These are phyloP conservation scores for Ceratocystis diversiconidia DNA, from an alignment of 2,329 filamentous ascomycete species.

Conservation along the genomic window DNA sequence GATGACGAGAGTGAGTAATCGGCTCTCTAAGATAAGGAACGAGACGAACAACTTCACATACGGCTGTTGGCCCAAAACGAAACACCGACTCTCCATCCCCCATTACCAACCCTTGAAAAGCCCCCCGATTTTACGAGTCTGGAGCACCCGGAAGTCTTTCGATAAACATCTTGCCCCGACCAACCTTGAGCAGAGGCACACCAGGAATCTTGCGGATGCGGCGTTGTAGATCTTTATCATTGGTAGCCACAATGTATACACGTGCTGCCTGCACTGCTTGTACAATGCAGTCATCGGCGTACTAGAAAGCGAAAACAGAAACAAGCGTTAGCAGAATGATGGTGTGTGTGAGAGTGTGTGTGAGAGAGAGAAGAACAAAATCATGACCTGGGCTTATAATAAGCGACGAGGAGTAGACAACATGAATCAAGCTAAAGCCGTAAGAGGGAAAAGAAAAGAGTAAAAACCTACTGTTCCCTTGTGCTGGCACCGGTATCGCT, in stretches of 20 bases:
- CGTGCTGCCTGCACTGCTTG: slow-evolving; percentile 59
- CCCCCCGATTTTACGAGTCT: slow-evolving; percentile 30
- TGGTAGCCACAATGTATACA: slow-evolving; percentile 66
- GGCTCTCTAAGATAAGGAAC: too few relatives aligned
- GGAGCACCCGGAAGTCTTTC: slow-evolving; percentile 79
- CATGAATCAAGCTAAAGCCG: background rate
- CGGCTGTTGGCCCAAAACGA: background rate
- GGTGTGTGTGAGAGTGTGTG: background rate
- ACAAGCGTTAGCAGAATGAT: background rate
- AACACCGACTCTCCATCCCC: background rate
- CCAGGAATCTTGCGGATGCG: slow-evolving; percentile 58
- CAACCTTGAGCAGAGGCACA: slow-evolving; percentile 66
- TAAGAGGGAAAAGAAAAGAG: background rate
- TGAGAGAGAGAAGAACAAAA: background rate
- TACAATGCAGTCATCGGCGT: slow-evolving; percentile 72
- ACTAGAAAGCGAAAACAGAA: slow-evolving; percentile 23
- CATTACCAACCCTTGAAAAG: background rate
- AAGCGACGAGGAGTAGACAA: background rate
- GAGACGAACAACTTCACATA: background rate
- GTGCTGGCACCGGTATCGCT: slow-evolving; percentile 76
- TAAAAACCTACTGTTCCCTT: slow-evolving; percentile 42
- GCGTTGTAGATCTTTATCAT: slow-evolving; percentile 68
- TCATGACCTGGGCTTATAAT: too few relatives aligned
- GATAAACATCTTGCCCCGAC: slow-evolving; percentile 83
- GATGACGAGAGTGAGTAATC: background rate